These are phyloP conservation scores for Bryum argenteum DNA, from an alignment of 225 moss, liverwort and hornwort genomes.

Conservation along the genomic window DNA sequence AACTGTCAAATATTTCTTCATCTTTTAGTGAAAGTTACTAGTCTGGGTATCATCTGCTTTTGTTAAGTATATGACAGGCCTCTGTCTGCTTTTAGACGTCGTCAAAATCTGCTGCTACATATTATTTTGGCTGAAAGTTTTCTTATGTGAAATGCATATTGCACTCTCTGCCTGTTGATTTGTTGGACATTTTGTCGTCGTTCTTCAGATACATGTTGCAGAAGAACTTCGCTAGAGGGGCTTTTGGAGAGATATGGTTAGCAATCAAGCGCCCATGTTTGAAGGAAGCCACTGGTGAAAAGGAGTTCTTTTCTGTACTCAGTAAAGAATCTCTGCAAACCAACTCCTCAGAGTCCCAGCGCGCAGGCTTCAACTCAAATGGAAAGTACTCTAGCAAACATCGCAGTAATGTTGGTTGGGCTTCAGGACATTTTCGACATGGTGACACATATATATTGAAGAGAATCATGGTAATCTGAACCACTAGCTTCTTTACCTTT, in stretches of 20 bases:
- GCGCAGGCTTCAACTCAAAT: conserved; percentile 36
- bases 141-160: conserved; percentile 19
- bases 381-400: conserved; percentile 37
- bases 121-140: conserved; percentile 8
- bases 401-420: conserved; percentile 41
- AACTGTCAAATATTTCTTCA: conserved; percentile 7
- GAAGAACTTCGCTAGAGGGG: conserved; percentile 80
- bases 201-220: conserved; percentile 75
- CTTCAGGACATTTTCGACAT: conserved; percentile 39
- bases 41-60: conserved; percentile 1
- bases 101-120: conserved; percentile 20
- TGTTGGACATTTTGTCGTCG: conserved; percentile 19
- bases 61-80: neutral
- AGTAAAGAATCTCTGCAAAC: conserved; percentile 29
- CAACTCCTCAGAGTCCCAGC: conserved; percentile 38
- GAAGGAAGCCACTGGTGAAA: conserved; percentile 34
- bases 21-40: conserved; percentile 8
- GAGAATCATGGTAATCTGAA: conserved; percentile 64
- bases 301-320: conserved; percentile 29
- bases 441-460: conserved; percentile 68
- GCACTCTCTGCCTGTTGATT: conserved; percentile 17
- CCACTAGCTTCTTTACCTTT: conserved; percentile 15
- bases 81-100: conserved; percentile 21
- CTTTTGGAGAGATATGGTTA: conserved; percentile 87
- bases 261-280: conserved; percentile 66